phyloP scores from a whole-genome alignment of 495 filamentous ascomycete species.

The Penicillium cosmopolitanum region DNA sequence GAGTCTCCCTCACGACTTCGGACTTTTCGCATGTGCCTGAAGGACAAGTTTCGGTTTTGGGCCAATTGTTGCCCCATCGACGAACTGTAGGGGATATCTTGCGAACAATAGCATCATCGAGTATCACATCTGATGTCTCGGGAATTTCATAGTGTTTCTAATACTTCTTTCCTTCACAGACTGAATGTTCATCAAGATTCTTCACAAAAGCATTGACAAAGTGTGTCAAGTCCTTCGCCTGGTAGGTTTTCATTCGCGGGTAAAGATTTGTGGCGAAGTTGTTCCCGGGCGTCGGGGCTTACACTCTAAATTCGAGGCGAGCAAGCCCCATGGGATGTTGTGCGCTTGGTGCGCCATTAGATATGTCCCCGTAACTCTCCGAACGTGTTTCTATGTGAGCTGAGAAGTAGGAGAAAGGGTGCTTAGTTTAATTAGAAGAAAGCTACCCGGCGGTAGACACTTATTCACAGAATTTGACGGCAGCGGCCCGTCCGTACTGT shows the following conservation, averaged over 20 bases:
- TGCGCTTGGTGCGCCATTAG: slow-evolving; percentile 24
- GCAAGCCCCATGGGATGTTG: slow-evolving; percentile 23
- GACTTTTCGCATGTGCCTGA: background rate
- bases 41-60: background rate
- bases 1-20: background rate
- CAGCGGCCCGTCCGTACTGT: no score
- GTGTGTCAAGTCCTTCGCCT: slow-evolving; percentile 22
- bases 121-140: slow-evolving; percentile 1
- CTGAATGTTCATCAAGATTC: slow-evolving; percentile 22
- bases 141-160: slow-evolving; percentile 10
- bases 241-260: slow-evolving; percentile 19
- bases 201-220: slow-evolving; percentile 20
- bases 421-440: no score
- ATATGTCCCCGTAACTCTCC: background rate
- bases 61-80: background rate
- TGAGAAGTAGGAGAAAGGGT: no score
- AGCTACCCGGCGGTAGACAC: no score
- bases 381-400: background rate
- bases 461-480: no score
- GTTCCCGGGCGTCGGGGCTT: background rate
- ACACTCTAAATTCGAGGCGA: slow-evolving; percentile 20
- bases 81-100: background rate
- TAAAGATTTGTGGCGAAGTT: slow-evolving; percentile 15
- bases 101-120: background rate
- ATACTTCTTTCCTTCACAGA: slow-evolving; percentile 27